A percentile compares a stretch with the other conserved stretches of the same genome.
phyloP scores from a whole-genome alignment of 163 green algal species.

The Chloromonas sp. region DNA sequence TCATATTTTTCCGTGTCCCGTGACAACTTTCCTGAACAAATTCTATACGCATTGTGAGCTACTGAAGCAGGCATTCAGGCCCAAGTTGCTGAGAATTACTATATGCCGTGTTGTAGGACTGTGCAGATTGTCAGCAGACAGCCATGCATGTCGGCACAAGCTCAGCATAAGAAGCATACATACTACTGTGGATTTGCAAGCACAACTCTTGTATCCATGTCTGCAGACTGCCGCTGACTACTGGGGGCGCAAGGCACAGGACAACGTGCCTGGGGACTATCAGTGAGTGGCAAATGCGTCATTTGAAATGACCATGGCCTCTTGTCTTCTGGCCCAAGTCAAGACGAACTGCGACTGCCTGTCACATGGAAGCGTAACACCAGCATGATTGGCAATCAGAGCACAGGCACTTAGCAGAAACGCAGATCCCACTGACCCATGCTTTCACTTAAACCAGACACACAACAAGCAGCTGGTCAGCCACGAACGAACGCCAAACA shows the following conservation, averaged over 20 bases:
- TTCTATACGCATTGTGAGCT: not conserved
- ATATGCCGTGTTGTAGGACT: no score
- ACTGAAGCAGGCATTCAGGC: not conserved
- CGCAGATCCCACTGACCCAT: not conserved
- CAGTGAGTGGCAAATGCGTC: not conserved
- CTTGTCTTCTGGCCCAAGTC: no score
- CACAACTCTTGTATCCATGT: no score
- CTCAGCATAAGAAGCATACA: no score
- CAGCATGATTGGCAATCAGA: not conserved
- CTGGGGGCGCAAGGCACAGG: slow-evolving; percentile 42
- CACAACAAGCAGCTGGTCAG: not conserved
- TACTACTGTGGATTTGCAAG: no score
- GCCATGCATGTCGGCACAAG: no score
- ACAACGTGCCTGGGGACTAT: slow-evolving; percentile 24
- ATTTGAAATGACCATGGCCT: no score
- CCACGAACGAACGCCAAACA: not conserved
- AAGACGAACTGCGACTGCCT: no score
- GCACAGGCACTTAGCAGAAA: not conserved
- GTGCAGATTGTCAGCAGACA: no score
- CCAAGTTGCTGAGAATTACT: no score
- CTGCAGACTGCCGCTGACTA: slow-evolving; percentile 50
- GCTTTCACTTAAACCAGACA: not conserved
- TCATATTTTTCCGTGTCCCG: no score
- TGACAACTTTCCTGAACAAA: not conserved
- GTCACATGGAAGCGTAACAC: not conserved